Conservation (phyloP, 2,329 filamentous ascomycete species). For the Orbilia ellipsospora region DNA sequence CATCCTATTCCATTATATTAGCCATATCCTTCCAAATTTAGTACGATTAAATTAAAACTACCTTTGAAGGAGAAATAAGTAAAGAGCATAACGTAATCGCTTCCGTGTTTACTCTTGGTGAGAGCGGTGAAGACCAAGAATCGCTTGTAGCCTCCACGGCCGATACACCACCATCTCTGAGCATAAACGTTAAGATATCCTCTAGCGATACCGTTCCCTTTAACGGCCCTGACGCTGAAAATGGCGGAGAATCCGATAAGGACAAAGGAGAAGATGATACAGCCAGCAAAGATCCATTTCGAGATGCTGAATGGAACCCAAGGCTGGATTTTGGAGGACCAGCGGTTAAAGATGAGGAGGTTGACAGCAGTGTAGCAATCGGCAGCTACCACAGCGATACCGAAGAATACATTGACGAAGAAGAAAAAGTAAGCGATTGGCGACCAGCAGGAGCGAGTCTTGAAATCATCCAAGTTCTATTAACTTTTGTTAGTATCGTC, state of each 20-base stretch:
- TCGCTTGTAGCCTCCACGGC: constrained; percentile 82
- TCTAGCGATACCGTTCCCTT: constrained; percentile 84
- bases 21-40: neutral
- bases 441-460: constrained; percentile 52
- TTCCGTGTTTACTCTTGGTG: constrained; percentile 90
- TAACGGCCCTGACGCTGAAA: constrained; percentile 82
- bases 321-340: constrained; percentile 85
- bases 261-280: constrained; percentile 89
- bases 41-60: constrained; percentile 56
- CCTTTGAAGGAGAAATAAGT: constrained; percentile 84
- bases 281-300: constrained; percentile 94
- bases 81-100: constrained; percentile 89
- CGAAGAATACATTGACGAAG: constrained; percentile 48
- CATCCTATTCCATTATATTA: constrained; percentile 70
- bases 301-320: constrained; percentile 79
- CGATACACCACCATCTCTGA: constrained; percentile 81
- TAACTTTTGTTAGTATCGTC: neutral
- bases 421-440: constrained; percentile 53
- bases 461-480: constrained; percentile 53
- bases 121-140: constrained; percentile 93
- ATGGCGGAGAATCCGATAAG: constrained; percentile 84
- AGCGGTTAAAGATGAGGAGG: constrained; percentile 85
- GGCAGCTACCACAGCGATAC: constrained; percentile 40
- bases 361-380: constrained; percentile 86
- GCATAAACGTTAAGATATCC: constrained; percentile 91